Evolutionary conservation across 2,329 filamentous ascomycete genomes (phyloP).

Genomic region (Bipolaris gigantea): DNA sequence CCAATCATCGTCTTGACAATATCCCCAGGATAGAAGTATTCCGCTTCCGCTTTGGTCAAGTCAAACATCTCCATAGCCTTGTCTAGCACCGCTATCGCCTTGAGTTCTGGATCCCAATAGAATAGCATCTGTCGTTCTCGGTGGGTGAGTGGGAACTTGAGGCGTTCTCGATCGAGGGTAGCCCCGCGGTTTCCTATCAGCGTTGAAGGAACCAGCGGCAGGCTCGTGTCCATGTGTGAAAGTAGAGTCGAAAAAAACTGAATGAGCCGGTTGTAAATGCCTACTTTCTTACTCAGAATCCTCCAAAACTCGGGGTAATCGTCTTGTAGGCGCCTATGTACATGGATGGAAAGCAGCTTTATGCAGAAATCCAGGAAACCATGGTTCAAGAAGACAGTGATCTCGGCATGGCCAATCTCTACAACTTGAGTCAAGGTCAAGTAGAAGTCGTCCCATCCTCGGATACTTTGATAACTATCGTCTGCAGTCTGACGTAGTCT

Average conservation of each 20-base stretch:
- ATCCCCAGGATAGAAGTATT: slow-evolving; percentile 40
- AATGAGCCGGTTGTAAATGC: slow-evolving; percentile 37
- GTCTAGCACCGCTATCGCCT: slow-evolving; percentile 38
- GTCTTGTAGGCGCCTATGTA: slow-evolving; percentile 14
- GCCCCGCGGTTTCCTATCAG: slow-evolving; percentile 22
- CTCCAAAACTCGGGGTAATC: slow-evolving; percentile 29
- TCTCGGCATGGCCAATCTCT: slow-evolving; percentile 35
- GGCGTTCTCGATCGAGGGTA: slow-evolving; percentile 22
- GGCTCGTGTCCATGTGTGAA: slow-evolving; percentile 30
- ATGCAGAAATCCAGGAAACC: slow-evolving; percentile 36
- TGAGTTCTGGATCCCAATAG: slow-evolving; percentile 35
- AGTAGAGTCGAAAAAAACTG: slow-evolving; percentile 35
- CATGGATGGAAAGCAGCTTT: slow-evolving; percentile 36
- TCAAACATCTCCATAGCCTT: slow-evolving; percentile 43
- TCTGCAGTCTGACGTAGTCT: slow-evolving; percentile 27
- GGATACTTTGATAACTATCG: slow-evolving; percentile 25
- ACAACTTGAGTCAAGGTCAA: slow-evolving; percentile 33
- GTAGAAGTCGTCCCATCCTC: slow-evolving; percentile 45
- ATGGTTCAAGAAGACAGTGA: slow-evolving; percentile 29
- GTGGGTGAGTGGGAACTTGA: slow-evolving; percentile 34
- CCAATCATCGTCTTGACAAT: slow-evolving; percentile 39
- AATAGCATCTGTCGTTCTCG: slow-evolving; percentile 27
- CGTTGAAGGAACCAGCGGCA: slow-evolving; percentile 10
- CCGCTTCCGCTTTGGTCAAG: slow-evolving; percentile 29
- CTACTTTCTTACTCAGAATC: slow-evolving; percentile 36